These are phyloP conservation scores for Chiua sp. DNA, from an alignment of 1,284 basidiomycete genomes.

Conservation along the genomic window DNA sequence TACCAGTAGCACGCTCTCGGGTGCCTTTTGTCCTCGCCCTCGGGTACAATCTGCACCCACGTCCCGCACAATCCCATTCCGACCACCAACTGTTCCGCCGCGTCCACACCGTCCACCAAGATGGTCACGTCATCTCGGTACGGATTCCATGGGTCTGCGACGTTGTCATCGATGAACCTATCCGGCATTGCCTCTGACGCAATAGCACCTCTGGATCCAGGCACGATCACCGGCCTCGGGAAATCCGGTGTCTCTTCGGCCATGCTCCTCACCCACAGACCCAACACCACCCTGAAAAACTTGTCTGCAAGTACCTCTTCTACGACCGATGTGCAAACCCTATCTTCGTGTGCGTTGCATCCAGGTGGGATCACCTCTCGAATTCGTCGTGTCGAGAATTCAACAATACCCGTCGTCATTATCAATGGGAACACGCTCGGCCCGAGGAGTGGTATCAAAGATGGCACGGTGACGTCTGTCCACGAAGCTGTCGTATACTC, in stretches of 20 bases:
- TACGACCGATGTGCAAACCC: constrained; percentile 28
- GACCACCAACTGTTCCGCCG: constrained; percentile 44
- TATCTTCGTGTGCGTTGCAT: constrained; percentile 30
- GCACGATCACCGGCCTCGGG: constrained; percentile 21
- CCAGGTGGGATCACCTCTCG: constrained; percentile 38
- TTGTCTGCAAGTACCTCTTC: constrained; percentile 22
- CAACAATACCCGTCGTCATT: constrained; percentile 53
- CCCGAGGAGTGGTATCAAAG: constrained; percentile 47
- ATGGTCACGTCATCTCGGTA: constrained; percentile 57
- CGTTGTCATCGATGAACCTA: not conserved
- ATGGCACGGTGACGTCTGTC: constrained; percentile 34
- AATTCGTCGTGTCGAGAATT: constrained; percentile 52
- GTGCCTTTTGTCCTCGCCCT: constrained; percentile 22
- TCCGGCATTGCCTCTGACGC: constrained; percentile 6
- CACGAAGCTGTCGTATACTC: constrained; percentile 35
- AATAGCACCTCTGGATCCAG: constrained; percentile 14
- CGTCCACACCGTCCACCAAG: constrained; percentile 48
- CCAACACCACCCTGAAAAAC: constrained; percentile 30
- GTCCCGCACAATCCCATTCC: constrained; percentile 57
- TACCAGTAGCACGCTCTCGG: constrained; percentile 32
- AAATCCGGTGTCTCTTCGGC: constrained; percentile 29
- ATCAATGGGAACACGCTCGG: constrained; percentile 50
- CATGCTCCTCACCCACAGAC: constrained; percentile 29
- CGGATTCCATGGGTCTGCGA: constrained; percentile 47
- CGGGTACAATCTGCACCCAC: constrained; percentile 60